Evolutionary conservation across 805 yeast species (phyloP), one percentile per base, ranked within the genome.

Genomic region (Yarrowia porcina): DNA sequence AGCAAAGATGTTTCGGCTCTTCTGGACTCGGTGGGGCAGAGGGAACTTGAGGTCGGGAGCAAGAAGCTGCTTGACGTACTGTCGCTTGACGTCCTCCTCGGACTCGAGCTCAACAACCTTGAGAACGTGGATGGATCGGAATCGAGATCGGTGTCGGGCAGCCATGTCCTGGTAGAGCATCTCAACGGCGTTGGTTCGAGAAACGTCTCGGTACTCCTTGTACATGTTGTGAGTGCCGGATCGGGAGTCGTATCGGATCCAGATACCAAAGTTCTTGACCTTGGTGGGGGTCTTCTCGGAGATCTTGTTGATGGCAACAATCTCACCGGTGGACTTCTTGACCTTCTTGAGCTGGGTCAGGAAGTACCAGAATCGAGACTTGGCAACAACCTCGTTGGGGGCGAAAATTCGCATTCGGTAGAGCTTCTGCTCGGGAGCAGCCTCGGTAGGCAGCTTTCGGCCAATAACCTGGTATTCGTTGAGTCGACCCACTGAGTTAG

Each of bases 201-300:
- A 83, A 75, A 93, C 96, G 76, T 93, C 99, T 83, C 99, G 91
- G 94, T 90, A 90, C 86, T 94, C 99, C 87, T 94, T 94, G 97
- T 94, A 94, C 97, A 94, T 94, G 96, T 94, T 94, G 96, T 94
- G 99, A 77, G 97, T 92, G 85, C 99, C 99, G 73, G 99, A 94
- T 89, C 99, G 96, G 72, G 99, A 94, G 80, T 94, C 99, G 89
- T 94, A 94, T 86, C 99, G 92, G 80, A 94, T 89, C 99, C 99
- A 94, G 84, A 94, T 81, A 85, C 97, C 99, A 79, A 92, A 94
- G 90, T 92, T 94, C 92, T 94, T 94, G 78, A 94, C 98, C 86
- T 90, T 92, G 83, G 97, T 90, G 82, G 99, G 98, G 85, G 85
- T 89, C 79, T 91, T 83, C 85, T 94, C 99, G 78, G 87, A 77